phyloP scores from a whole-genome alignment of 192 early-diverging fungal species.

The Mortierella antarctica region DNA sequence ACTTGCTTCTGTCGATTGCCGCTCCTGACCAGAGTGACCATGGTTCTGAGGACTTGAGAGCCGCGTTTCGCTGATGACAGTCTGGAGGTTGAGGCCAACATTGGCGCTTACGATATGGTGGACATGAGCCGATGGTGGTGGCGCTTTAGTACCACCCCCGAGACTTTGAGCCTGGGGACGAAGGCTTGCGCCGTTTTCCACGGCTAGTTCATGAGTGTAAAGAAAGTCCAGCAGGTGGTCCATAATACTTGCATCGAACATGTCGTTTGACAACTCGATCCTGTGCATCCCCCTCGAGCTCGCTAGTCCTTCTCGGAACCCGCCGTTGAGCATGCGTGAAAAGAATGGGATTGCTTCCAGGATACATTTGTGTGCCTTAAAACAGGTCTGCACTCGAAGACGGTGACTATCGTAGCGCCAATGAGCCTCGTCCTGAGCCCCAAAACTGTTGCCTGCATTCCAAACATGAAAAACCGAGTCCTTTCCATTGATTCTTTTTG shows the following conservation, averaged over 20 bases:
- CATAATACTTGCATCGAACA: slow-evolving; percentile 35
- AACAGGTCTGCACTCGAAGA: neutral
- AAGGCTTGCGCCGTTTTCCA: neutral
- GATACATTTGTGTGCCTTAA: slow-evolving; percentile 34
- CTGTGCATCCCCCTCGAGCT: neutral
- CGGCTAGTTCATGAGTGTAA: slow-evolving; percentile 18
- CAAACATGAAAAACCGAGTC: too few species aligned
- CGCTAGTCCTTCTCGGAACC: slow-evolving; percentile 23
- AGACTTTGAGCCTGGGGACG: neutral
- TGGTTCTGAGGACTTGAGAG: neutral
- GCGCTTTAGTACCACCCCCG: neutral
- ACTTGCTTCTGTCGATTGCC: neutral
- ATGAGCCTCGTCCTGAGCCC: too few species aligned
- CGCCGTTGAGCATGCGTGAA: slow-evolving; percentile 29
- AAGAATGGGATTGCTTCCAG: slow-evolving; percentile 31
- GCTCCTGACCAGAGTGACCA: neutral
- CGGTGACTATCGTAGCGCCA: too few species aligned
- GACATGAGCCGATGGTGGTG: neutral
- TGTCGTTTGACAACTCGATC: slow-evolving; percentile 25
- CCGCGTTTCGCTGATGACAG: slow-evolving; percentile 2
- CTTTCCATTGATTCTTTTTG: neutral
- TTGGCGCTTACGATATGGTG: slow-evolving; percentile 17
- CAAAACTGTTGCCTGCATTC: too few species aligned
- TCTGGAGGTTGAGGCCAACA: slow-evolving; percentile 30
- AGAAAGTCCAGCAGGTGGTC: slow-evolving; percentile 38